These are phyloP conservation scores for Dacryopinax primogenitus DNA, from an alignment of 768 basidiomycete species.

Conservation along the genomic window DNA sequence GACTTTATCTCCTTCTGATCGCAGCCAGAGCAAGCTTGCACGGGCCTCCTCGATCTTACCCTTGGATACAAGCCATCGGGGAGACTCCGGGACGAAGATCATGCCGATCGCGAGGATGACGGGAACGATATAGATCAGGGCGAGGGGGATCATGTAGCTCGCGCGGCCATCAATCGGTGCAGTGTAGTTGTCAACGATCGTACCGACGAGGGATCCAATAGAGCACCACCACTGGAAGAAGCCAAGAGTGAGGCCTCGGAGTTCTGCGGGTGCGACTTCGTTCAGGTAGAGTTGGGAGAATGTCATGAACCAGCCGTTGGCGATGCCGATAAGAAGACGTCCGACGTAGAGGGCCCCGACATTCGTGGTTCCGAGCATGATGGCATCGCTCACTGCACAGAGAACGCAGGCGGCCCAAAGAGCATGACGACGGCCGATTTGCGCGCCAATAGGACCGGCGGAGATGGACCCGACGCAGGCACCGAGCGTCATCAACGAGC, in stretches of 20 bases:
- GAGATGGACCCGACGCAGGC: constrained; percentile 2
- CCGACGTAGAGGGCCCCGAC: not conserved
- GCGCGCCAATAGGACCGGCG: not conserved
- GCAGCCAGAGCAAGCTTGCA: constrained; percentile 16
- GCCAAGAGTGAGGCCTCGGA: not conserved
- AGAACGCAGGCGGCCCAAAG: constrained; percentile 3
- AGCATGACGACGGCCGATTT: not conserved
- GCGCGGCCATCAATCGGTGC: constrained; percentile 3
- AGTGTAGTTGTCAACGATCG: not conserved
- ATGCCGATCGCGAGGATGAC: constrained; percentile 23
- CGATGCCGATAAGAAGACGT: not conserved
- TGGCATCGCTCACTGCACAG: constrained; percentile 1
- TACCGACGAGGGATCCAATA: not conserved
- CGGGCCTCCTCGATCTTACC: constrained; percentile 23
- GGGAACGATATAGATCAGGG: constrained; percentile 19
- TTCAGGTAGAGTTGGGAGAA: constrained; percentile 2
- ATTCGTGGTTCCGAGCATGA: constrained; percentile 1
- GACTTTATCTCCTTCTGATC: constrained; percentile 16
- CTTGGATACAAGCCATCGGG: constrained; percentile 25
- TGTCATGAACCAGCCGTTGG: constrained; percentile 8
- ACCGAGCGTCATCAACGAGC: constrained; percentile 1
- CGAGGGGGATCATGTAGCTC: constrained; percentile 13
- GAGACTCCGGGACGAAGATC: constrained; percentile 21
- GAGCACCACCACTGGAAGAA: constrained; percentile 9
- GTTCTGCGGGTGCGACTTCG: not conserved